These are phyloP conservation scores for Ogataea pilisensis DNA, from an alignment of 805 yeast species.

Conservation along the genomic window DNA sequence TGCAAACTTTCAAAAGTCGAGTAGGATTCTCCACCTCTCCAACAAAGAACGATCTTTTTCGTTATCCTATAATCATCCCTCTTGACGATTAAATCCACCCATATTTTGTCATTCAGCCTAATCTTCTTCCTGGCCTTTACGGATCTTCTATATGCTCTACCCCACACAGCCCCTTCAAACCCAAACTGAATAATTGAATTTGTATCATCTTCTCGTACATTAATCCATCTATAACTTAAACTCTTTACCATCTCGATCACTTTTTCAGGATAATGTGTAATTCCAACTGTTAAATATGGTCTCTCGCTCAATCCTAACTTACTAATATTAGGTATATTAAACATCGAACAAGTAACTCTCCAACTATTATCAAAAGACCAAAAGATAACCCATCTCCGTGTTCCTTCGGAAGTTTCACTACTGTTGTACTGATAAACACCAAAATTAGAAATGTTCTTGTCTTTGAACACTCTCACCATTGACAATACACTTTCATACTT, in stretches of 20 bases:
- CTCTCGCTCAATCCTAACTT: not conserved
- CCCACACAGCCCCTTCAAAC: slow-evolving; percentile 25
- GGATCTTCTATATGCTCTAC: slow-evolving; percentile 24
- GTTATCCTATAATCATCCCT: not conserved
- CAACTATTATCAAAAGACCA: slow-evolving; percentile 29
- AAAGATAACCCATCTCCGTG: slow-evolving; percentile 36
- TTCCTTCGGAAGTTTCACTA: slow-evolving; percentile 17
- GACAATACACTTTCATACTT: slow-evolving; percentile 14
- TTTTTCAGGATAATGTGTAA: not conserved
- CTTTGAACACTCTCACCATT: slow-evolving; percentile 8
- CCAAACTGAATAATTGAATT: slow-evolving; percentile 1
- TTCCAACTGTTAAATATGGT: not conserved
- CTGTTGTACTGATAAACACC: slow-evolving; percentile 30
- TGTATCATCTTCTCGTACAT: not conserved
- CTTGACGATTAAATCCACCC: slow-evolving; percentile 6
- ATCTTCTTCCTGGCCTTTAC: slow-evolving; percentile 3
- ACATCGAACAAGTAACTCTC: slow-evolving; percentile 12
- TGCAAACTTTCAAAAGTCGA: slow-evolving; percentile 30
- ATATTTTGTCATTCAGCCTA: slow-evolving; percentile 7
- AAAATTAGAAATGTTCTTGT: slow-evolving; percentile 20
- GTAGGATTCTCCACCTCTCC: slow-evolving; percentile 25
- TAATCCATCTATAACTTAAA: not conserved
- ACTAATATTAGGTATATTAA: slow-evolving; percentile 2
- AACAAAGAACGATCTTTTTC: slow-evolving; percentile 3
- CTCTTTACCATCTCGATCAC: not conserved